These are phyloP conservation scores for Botrytis aclada DNA, from an alignment of 2,329 filamentous ascomycete species.

Conservation along the genomic window DNA sequence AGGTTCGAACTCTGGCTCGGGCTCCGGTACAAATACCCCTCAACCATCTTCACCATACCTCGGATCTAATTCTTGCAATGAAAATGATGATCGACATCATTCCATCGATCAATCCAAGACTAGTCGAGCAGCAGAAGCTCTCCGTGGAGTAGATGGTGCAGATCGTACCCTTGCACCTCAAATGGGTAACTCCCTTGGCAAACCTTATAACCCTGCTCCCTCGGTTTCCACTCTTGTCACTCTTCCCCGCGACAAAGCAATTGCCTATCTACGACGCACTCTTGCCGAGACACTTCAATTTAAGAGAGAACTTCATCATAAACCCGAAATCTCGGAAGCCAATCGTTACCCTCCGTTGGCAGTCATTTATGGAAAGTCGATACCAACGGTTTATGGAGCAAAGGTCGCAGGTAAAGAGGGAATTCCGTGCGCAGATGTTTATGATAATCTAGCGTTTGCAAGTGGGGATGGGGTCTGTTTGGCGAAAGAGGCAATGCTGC, in stretches of 20 bases:
- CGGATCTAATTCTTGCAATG: constrained; percentile 25
- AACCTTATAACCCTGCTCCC: constrained; percentile 30
- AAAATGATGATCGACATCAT: constrained; percentile 27
- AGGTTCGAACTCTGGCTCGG: constrained; percentile 18
- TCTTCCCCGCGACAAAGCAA: constrained; percentile 36
- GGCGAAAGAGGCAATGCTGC: constrained; percentile 80
- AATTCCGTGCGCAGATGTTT: constrained; percentile 73
- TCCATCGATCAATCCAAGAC: constrained; percentile 29
- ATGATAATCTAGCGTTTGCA: constrained; percentile 83
- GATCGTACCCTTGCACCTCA: constrained; percentile 35
- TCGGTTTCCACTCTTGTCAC: constrained; percentile 37
- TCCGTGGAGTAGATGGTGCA: constrained; percentile 31
- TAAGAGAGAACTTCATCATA: constrained; percentile 69
- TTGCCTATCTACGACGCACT: constrained; percentile 71
- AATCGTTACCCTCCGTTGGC: constrained; percentile 81
- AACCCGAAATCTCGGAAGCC: constrained; percentile 52
- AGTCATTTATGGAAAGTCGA: constrained; percentile 81
- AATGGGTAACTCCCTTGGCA: constrained; percentile 32
- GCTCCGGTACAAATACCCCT: constrained; percentile 14
- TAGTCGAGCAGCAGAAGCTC: constrained; percentile 30
- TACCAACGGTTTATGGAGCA: constrained; percentile 80
- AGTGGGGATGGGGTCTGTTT: constrained; percentile 88
- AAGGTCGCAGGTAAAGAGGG: constrained; percentile 69
- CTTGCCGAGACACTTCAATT: constrained; percentile 70
- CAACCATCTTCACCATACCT: constrained; percentile 22